Percentiles rank a stretch among this genome's conserved stretches.
Conservation (phyloP, 2,329 filamentous ascomycete genomes). For the Calonectria henricotiae region DNA sequence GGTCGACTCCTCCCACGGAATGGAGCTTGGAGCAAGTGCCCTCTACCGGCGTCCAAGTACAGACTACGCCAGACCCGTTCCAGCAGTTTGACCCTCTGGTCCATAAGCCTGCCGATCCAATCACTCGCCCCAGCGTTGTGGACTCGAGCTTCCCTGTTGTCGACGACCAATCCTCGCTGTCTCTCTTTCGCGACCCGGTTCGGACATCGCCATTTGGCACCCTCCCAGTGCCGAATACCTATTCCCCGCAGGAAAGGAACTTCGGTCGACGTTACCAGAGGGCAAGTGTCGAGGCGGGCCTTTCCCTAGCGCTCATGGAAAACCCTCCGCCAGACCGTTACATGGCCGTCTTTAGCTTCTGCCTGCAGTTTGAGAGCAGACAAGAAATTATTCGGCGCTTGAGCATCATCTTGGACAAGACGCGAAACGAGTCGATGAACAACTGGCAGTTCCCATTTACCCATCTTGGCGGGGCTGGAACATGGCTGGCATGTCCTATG, state of each 20-base stretch:
- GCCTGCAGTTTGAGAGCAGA: slow-evolving; percentile 73
- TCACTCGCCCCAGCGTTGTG: slow-evolving; percentile 67
- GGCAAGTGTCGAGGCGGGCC: slow-evolving; percentile 74
- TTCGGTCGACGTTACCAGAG: slow-evolving; percentile 83
- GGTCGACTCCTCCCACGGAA: slow-evolving; percentile 28
- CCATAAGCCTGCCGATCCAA: slow-evolving; percentile 63
- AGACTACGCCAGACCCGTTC: background rate
- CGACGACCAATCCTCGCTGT: slow-evolving; percentile 40
- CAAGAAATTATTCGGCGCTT: slow-evolving; percentile 66
- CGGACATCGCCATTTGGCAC: slow-evolving; percentile 54
- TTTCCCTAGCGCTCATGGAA: slow-evolving; percentile 69
- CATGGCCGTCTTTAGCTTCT: slow-evolving; percentile 78
- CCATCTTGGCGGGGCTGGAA: slow-evolving; percentile 78
- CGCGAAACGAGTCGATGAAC: slow-evolving; percentile 66
- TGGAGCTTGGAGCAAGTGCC: slow-evolving; percentile 20
- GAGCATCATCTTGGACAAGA: slow-evolving; percentile 54
- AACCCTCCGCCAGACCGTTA: slow-evolving; percentile 67
- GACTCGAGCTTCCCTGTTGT: slow-evolving; percentile 71
- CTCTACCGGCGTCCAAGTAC: slow-evolving; percentile 24
- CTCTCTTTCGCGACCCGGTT: slow-evolving; percentile 41
- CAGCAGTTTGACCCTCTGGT: slow-evolving; percentile 22
- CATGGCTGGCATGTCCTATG: slow-evolving; percentile 67
- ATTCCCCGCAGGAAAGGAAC: slow-evolving; percentile 75
- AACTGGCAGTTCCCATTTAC: slow-evolving; percentile 75
- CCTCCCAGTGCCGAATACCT: slow-evolving; percentile 67